Percentiles rank a stretch among this genome's conserved stretches.
phyloP scores from a whole-genome alignment of 2,329 filamentous ascomycete genomes.

The Colletotrichum truncatum region DNA sequence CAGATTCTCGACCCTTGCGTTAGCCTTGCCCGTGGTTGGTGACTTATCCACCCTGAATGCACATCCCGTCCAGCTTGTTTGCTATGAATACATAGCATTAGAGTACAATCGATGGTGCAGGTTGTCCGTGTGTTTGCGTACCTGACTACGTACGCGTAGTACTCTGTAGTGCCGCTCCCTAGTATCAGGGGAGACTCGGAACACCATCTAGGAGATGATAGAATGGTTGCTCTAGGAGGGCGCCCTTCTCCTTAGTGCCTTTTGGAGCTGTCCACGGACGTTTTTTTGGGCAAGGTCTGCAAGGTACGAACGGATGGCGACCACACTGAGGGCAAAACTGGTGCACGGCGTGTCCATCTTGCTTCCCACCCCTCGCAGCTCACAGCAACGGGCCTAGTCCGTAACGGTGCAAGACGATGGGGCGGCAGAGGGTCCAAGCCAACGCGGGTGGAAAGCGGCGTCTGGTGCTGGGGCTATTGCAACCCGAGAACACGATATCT shows the following conservation, averaged over 20 bases:
- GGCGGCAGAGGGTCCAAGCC: constrained; percentile 11
- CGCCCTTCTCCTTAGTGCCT: not conserved
- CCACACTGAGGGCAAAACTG: not conserved
- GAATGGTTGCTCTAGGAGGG: not conserved
- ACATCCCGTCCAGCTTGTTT: not conserved
- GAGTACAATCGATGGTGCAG: not conserved
- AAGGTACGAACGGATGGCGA: not conserved
- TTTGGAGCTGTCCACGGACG: not conserved
- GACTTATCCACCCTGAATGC: constrained; percentile 3
- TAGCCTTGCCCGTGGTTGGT: constrained; percentile 22
- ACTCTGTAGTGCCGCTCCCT: not conserved
- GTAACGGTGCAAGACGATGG: not conserved
- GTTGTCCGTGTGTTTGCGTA: not conserved
- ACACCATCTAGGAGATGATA: not conserved
- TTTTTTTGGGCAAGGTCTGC: not conserved
- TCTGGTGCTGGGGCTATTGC: constrained; percentile 1
- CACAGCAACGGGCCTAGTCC: constrained; percentile 3
- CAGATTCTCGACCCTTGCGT: constrained; percentile 22
- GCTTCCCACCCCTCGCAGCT: no score
- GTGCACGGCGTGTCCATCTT: not conserved
- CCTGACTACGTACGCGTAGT: not conserved
- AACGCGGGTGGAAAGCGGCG: constrained; percentile 6
- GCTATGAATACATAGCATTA: constrained; percentile 3
- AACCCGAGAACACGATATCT: constrained; percentile 7
- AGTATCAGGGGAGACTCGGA: not conserved